Evolutionary conservation across 1,284 basidiomycete genomes (phyloP).

Genomic region (Ustilago lituana): DNA sequence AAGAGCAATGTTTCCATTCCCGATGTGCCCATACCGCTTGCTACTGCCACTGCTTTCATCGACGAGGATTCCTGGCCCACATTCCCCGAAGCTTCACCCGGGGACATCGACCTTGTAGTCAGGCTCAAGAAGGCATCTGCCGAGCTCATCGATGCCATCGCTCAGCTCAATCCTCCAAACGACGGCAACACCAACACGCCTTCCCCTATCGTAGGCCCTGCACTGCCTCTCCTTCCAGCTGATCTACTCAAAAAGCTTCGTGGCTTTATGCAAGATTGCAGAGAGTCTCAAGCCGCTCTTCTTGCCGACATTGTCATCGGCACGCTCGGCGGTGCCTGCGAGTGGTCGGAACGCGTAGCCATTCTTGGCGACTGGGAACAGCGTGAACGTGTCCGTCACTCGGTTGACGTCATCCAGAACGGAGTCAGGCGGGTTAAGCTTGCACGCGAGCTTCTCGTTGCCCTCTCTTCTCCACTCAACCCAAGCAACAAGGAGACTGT

Average conservation of each 20-base stretch:
- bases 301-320: slow-evolving; percentile 64
- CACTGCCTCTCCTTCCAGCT: slow-evolving; percentile 60
- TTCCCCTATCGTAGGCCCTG: slow-evolving; percentile 42
- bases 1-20: slow-evolving; percentile 56
- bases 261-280: slow-evolving; percentile 54
- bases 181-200: slow-evolving; percentile 20
- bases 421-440: slow-evolving; percentile 57
- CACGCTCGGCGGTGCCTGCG: slow-evolving; percentile 63
- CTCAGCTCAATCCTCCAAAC: slow-evolving; percentile 37
- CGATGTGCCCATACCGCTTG: slow-evolving; percentile 58
- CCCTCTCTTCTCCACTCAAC: slow-evolving; percentile 59
- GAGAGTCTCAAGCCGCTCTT: slow-evolving; percentile 50
- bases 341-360: slow-evolving; percentile 61
- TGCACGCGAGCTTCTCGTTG: slow-evolving; percentile 57
- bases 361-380: slow-evolving; percentile 61
- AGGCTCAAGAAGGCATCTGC: slow-evolving; percentile 50
- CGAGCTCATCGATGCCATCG: slow-evolving; percentile 55
- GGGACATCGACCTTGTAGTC: slow-evolving; percentile 45
- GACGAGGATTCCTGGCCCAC: slow-evolving; percentile 52
- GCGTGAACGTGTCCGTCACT: slow-evolving; percentile 52
- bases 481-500: slow-evolving; percentile 56
- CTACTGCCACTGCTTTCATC: slow-evolving; percentile 54
- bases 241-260: slow-evolving; percentile 54
- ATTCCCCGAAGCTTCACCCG: slow-evolving; percentile 37
- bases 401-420: slow-evolving; percentile 51